These are phyloP conservation scores for Malassezia yamatoensis DNA, from an alignment of 1,284 basidiomycete species.

Conservation along the genomic window DNA sequence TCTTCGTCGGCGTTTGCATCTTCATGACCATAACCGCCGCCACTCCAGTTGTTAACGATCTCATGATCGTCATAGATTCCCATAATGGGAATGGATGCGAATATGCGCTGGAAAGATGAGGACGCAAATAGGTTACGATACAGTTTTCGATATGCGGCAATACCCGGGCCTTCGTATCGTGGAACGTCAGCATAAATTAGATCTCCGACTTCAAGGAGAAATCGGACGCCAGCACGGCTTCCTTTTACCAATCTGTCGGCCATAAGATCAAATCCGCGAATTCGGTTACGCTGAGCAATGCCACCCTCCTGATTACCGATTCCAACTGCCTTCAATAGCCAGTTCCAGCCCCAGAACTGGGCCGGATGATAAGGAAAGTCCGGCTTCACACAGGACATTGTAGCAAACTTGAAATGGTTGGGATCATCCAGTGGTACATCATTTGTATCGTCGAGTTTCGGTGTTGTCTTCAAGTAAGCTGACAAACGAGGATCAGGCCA, in stretches of 20 bases:
- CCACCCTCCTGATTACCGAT: conserved; percentile 33
- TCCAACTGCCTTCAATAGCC: conserved; percentile 27
- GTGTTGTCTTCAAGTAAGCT: conserved; percentile 28
- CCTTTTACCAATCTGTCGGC: conserved; percentile 44
- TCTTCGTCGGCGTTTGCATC: background rate
- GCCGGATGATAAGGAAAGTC: conserved; percentile 46
- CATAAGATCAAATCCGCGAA: conserved; percentile 62
- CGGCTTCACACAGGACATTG: conserved; percentile 45
- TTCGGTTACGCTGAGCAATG: conserved; percentile 49
- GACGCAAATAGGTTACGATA: conserved; percentile 46
- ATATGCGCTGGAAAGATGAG: conserved; percentile 38
- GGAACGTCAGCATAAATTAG: conserved; percentile 71
- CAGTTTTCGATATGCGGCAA: conserved; percentile 34
- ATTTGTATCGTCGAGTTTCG: background rate
- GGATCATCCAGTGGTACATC: conserved; percentile 36
- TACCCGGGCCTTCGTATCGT: conserved; percentile 30
- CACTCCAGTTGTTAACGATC: conserved; percentile 44
- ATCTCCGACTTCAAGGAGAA: conserved; percentile 50
- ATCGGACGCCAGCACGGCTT: conserved; percentile 40
- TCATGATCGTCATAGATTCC: conserved; percentile 47
- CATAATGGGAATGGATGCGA: conserved; percentile 37
- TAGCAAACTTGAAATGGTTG: conserved; percentile 43
- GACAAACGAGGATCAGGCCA: conserved; percentile 51
- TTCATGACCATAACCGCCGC: conserved; percentile 16
- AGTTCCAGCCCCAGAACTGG: conserved; percentile 45